Evolutionary conservation across 2,329 filamentous ascomycete genomes (phyloP).

Genomic region (Sporothrix euskadiensis): DNA sequence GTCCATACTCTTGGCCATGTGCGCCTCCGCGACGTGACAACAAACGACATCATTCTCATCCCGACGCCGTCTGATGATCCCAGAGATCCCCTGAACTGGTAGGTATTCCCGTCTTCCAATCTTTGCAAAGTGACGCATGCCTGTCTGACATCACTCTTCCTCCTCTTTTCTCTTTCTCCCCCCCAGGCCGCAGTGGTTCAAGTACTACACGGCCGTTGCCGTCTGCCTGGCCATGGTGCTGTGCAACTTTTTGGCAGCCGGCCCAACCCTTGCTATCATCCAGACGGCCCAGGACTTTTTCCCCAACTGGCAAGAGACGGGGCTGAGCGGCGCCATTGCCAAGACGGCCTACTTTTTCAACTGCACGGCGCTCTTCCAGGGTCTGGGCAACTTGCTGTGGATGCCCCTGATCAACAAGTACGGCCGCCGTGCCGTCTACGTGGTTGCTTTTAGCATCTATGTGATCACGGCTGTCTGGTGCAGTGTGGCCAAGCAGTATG

Average conservation of each 20-base stretch:
- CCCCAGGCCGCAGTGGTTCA: conserved; percentile 38
- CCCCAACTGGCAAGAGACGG: conserved; percentile 39
- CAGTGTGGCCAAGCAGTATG: conserved; percentile 46
- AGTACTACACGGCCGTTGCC: conserved; percentile 52
- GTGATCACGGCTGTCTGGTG: conserved; percentile 47
- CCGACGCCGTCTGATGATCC: conserved; percentile 53
- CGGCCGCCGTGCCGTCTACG: conserved; percentile 47
- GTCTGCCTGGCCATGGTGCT: conserved; percentile 57
- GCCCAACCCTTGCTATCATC: conserved; percentile 53
- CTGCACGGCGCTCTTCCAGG: conserved; percentile 51
- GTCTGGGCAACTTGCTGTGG: conserved; percentile 50
- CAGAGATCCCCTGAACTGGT: conserved; percentile 57
- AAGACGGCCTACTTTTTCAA: conserved; percentile 56
- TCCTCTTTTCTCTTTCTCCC: neutral
- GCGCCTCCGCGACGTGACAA: conserved; percentile 45
- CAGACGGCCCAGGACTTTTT: conserved; percentile 51
- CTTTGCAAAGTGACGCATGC: too few species aligned
- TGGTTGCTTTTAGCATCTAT: conserved; percentile 49
- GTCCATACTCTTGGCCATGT: conserved; percentile 44
- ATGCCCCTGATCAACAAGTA: conserved; percentile 50
- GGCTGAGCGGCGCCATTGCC: conserved; percentile 42
- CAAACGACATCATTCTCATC: conserved; percentile 53
- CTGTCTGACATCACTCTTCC: too few species aligned
- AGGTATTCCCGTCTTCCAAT: conserved; percentile 4
- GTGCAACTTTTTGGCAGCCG: conserved; percentile 59